Base-by-base conservation (phyloP, 768 basidiomycete genomes). In the Russula dissimulans region DNA sequence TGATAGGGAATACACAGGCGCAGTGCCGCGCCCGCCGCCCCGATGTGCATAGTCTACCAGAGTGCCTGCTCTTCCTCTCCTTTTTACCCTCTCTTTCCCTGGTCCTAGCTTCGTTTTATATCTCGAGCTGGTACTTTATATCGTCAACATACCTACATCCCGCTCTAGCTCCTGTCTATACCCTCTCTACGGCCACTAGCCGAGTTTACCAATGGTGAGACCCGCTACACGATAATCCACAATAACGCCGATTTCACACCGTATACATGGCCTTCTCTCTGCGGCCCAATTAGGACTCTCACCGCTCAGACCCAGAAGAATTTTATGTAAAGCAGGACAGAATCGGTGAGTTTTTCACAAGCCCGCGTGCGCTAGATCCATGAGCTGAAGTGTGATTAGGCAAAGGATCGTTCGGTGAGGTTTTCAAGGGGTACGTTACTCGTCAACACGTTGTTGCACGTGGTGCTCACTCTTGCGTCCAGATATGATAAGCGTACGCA, bases 371-470 rank as follows among this genome's bases (percentile, higher is more conserved):
- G 39, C 59, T 55, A 45, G 36, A 32, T 34, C 46, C 41, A 44
- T 52, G 59, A 59, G 47, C 29, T 46, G 48, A 56, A 26, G 44
- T 50, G 38, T 61, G 57, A 43, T 48, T 68, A 97, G 95, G 95
- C 63, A 97, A 99, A 73, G 95, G 95, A 36, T 97, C 95, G 5
- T 98, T 99, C 69, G 97, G 95, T 69, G 97, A 97, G 74, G 95
- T 98, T n/a, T 97, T 90, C 78, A 97, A 97, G 75, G 97, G 95
- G 94, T 93, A 59, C 57, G 80, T 69, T 22, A 32, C 48, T 42
- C 57, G 12, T 41, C 12, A 15, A 44, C 57, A n/a, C 56, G 51
- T 60, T 55, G 34, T 51, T 43, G 39, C 22, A 45, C 54, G 18
- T 61, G 41, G 14, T 42, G 48, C 56, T 48, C 48, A 67, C 50